A percentile compares a stretch with the other conserved stretches of the same genome.
These are phyloP conservation scores for Ceratocystiopsis sp. DNA, from an alignment of 2,329 filamentous ascomycete genomes.

Conservation along the genomic window DNA sequence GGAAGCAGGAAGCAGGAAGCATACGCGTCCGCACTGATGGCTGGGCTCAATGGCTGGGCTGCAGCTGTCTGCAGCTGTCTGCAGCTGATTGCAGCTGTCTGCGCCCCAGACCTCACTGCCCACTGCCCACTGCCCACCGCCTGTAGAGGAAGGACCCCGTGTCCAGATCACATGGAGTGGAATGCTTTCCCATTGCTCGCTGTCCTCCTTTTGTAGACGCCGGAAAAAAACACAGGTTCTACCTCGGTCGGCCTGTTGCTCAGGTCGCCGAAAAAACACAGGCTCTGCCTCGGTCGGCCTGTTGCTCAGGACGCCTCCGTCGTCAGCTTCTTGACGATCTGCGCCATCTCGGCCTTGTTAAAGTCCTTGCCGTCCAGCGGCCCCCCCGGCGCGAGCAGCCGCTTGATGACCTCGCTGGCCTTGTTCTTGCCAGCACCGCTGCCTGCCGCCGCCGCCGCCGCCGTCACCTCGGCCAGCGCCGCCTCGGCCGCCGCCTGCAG, in stretches of 20 bases:
- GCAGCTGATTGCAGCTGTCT: too few relatives aligned
- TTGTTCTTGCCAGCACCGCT: constrained; percentile 13
- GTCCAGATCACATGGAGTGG: too few relatives aligned
- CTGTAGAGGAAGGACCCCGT: too few relatives aligned
- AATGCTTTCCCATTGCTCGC: neutral
- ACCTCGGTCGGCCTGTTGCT: too few relatives aligned
- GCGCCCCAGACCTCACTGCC: too few relatives aligned
- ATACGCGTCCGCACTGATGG: too few relatives aligned
- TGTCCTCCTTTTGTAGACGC: neutral
- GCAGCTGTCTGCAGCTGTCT: too few relatives aligned
- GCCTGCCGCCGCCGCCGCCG: constrained; percentile 12
- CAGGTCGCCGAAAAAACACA: neutral
- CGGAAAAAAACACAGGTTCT: too few relatives aligned
- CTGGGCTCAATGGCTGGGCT: too few relatives aligned
- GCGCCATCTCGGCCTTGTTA: constrained; percentile 43
- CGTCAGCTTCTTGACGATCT: constrained; percentile 37
- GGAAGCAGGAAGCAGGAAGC: too few relatives aligned
- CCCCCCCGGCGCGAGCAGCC: constrained; percentile 31
- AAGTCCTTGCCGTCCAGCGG: constrained; percentile 45
- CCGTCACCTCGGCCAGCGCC: constrained; percentile 28
- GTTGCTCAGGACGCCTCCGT: constrained; percentile 1
- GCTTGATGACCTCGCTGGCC: constrained; percentile 48
- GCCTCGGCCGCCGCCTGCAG: constrained; percentile 34
- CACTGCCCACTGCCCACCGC: too few relatives aligned
- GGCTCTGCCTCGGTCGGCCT: too few relatives aligned